phyloP scores from a whole-genome alignment of 768 basidiomycete species.

The button mushroom (Agaricus bisporus) region DNA sequence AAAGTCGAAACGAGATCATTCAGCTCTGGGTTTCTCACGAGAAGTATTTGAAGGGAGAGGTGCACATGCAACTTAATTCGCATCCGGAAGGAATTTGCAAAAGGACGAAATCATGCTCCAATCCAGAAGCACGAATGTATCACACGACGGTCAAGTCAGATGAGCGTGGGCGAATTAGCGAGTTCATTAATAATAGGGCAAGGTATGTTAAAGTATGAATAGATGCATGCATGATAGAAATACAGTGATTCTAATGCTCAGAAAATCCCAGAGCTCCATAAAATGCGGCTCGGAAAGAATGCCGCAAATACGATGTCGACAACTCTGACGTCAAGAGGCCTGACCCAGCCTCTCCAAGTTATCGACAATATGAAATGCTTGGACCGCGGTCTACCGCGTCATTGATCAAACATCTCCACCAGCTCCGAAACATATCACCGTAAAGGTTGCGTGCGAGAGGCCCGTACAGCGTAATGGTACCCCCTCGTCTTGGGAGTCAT shows the following conservation, averaged over 20 bases:
- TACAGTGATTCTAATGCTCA: slow-evolving; percentile 17
- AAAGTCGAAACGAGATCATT: too few species aligned
- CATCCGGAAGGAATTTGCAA: background rate
- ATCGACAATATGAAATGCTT: too few species aligned
- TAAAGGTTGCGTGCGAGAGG: slow-evolving; percentile 17
- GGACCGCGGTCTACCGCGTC: background rate
- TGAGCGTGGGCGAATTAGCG: background rate
- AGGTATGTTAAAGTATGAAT: slow-evolving; percentile 5
- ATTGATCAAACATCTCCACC: background rate
- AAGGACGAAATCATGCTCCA: too few species aligned
- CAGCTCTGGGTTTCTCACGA: background rate
- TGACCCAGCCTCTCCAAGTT: too few species aligned
- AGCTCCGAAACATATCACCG: slow-evolving; percentile 10
- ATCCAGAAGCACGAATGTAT: background rate
- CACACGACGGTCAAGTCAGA: background rate
- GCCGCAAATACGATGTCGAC: background rate
- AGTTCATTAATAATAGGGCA: background rate
- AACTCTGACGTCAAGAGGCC: background rate
- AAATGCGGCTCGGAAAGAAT: too few species aligned
- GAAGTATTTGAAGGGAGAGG: too few species aligned
- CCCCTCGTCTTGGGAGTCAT: slow-evolving; percentile 17
- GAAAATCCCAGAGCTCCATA: background rate
- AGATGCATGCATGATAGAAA: slow-evolving; percentile 19
- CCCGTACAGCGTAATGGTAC: slow-evolving; percentile 5
- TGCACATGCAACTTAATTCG: background rate